Percentiles rank a stretch among this genome's conserved stretches.
phyloP scores from a whole-genome alignment of 768 basidiomycete species.

The Boletus reticulatus region DNA sequence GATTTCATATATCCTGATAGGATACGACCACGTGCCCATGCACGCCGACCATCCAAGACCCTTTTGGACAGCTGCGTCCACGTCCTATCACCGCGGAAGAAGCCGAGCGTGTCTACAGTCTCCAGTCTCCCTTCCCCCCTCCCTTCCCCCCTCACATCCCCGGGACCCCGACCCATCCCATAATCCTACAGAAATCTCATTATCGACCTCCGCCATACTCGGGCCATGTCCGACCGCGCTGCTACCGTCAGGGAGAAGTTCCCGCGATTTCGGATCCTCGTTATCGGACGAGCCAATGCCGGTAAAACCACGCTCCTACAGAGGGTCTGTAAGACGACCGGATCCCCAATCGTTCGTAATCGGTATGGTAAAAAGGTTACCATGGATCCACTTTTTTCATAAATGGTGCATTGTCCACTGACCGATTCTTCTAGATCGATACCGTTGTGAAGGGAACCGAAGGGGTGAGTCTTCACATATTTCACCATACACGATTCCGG shows the following conservation, averaged over 20 bases:
- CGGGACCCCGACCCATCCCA: background rate
- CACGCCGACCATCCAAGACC: background rate
- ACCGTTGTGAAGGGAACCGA: background rate
- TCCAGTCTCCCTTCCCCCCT: background rate
- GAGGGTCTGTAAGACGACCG: slow-evolving; percentile 35
- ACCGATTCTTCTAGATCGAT: background rate
- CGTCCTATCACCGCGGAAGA: background rate
- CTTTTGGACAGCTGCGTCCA: background rate
- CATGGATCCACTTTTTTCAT: too few species aligned
- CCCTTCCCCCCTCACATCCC: background rate
- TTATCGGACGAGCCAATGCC: slow-evolving; percentile 29
- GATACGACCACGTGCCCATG: background rate
- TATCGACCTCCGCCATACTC: background rate
- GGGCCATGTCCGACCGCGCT: background rate
- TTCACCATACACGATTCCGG: too few species aligned
- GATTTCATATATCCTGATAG: too few species aligned
- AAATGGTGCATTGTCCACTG: background rate
- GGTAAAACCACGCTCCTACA: slow-evolving; percentile 39
- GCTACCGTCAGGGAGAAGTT: background rate
- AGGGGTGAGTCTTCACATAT: background rate
- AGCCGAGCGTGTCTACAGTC: background rate
- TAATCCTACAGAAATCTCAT: background rate
- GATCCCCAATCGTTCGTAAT: slow-evolving; percentile 30
- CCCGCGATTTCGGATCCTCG: slow-evolving; percentile 35
- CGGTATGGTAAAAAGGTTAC: slow-evolving; percentile 18